Evolutionary conservation across 768 basidiomycete genomes (phyloP).

Genomic region (Brasilioporus rufonigricans): DNA sequence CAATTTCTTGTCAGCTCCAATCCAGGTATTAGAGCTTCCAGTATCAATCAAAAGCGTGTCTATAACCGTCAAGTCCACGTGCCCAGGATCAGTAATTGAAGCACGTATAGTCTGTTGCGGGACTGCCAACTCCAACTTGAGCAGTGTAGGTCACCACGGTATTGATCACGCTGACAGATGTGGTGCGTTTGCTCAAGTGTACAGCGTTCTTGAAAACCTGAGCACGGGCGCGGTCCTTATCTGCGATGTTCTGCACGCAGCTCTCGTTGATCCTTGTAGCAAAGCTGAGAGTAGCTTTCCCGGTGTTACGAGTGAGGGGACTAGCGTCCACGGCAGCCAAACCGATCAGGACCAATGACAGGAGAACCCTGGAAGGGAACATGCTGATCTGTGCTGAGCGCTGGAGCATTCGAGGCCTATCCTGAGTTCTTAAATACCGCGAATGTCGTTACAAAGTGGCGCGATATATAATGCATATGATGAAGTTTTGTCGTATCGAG

Average conservation of each 20-base stretch:
- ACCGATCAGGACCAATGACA: constrained; percentile 14
- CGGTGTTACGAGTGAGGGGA: constrained; percentile 6
- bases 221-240: neutral
- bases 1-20: constrained; percentile 30
- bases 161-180: constrained; percentile 16
- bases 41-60: constrained; percentile 28
- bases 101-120: constrained; percentile 15
- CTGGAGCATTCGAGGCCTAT: neutral
- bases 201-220: constrained; percentile 13
- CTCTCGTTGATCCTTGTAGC: constrained; percentile 12
- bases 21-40: constrained; percentile 28
- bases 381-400: constrained; percentile 7
- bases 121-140: constrained; percentile 21
- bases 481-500: neutral
- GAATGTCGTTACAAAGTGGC: neutral
- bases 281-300: constrained; percentile 17
- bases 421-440: neutral
- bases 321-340: constrained; percentile 16
- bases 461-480: neutral
- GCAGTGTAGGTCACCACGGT: constrained; percentile 24
- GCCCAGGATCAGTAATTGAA: neutral
- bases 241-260: constrained; percentile 14
- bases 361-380: constrained; percentile 13
- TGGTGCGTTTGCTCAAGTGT: constrained; percentile 23
- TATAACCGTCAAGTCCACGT: constrained; percentile 4